Conservation (phyloP, 352 stramenopile species). For the Phytophthora fragariaefolia region DNA sequence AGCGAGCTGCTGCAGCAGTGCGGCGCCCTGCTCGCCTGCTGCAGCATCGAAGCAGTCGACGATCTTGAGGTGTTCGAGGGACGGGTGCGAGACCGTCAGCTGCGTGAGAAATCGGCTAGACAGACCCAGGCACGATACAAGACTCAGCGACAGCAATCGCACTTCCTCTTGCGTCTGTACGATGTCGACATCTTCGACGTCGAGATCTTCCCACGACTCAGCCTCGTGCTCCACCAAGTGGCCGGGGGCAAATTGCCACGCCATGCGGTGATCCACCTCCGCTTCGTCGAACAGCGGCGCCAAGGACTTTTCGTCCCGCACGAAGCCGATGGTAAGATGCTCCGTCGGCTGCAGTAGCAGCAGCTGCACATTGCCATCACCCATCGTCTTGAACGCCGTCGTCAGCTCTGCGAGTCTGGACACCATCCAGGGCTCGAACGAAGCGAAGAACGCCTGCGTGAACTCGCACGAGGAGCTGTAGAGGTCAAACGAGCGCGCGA, state of each 20-base stretch:
- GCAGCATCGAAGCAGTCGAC: slow-evolving; percentile 74
- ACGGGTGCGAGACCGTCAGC: slow-evolving; percentile 52
- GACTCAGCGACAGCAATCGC: slow-evolving; percentile 60
- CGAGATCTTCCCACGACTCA: slow-evolving; percentile 78
- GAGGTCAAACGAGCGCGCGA: slow-evolving; percentile 77
- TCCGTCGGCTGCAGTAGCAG: slow-evolving; percentile 65
- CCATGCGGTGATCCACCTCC: slow-evolving; percentile 44
- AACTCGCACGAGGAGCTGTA: slow-evolving; percentile 66
- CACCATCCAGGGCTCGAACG: slow-evolving; percentile 83
- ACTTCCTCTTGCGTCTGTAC: slow-evolving; percentile 63
- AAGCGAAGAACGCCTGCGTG: slow-evolving; percentile 66
- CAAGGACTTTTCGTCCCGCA: slow-evolving; percentile 65
- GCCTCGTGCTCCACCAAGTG: slow-evolving; percentile 44
- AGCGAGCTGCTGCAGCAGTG: slow-evolving; percentile 58
- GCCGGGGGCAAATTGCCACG: slow-evolving; percentile 46
- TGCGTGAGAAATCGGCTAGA: slow-evolving; percentile 55
- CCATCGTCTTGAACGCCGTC: slow-evolving; percentile 78
- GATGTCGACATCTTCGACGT: slow-evolving; percentile 73
- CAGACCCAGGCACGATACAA: slow-evolving; percentile 73
- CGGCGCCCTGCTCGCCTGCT: slow-evolving; percentile 45
- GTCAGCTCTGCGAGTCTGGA: slow-evolving; percentile 64
- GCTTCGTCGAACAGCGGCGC: slow-evolving; percentile 43
- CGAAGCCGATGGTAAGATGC: slow-evolving; percentile 72
- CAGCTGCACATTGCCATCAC: slow-evolving; percentile 65
- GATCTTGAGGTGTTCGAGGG: slow-evolving; percentile 66